Base-by-base conservation (phyloP, 768 basidiomycete species). In the Suillus subalutaceus region DNA sequence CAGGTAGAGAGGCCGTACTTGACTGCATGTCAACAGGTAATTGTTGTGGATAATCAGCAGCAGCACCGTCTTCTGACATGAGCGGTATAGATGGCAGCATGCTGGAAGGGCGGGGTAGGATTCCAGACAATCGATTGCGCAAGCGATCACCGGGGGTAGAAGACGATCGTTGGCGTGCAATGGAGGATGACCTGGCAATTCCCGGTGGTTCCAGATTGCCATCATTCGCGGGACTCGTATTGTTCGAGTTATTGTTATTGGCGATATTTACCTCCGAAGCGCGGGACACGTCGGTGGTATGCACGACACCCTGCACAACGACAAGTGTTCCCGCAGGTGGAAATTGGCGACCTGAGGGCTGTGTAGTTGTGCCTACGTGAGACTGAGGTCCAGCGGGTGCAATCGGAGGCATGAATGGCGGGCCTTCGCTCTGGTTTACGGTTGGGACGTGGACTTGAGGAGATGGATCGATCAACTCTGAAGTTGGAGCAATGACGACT, bases 301-400 rank as follows among this genome's bases (percentile, higher is more conserved):
- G 90, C 1, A 92, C 91, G 48, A 92, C 90, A 59, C 91, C 91
- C 76, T 93, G 91, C 0, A 93, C 91, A 43, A 93, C 90, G 32
- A 93, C 91, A 4, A 93, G 83, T 3, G 91, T 92, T 16, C 91
- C 90, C 0, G 90, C 88, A 0, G 90, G 88, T 43, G 90, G 90
- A 72, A 91, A 91, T 63, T 83, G 83, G 26, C 85, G 79, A n/a
- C 69, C 48, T 23, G 64, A 56, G 32, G 58, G 46, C 60, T 77
- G 26, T 64, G 50, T 15, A 69, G 71, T 37, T 75, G 72, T 40
- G 74, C 60, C 43, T 71, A 65, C 60, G 73, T 66, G 70, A 56
- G 75, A 55, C 58, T 68, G 65, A 18, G 63, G 65, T 38, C 59
- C 41, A 43, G 18, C 59, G 18, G 41, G 59, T 13, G 18, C 30